phyloP scores from a whole-genome alignment of 129 eudicot genomes.

The Pittosporum tobira region DNA sequence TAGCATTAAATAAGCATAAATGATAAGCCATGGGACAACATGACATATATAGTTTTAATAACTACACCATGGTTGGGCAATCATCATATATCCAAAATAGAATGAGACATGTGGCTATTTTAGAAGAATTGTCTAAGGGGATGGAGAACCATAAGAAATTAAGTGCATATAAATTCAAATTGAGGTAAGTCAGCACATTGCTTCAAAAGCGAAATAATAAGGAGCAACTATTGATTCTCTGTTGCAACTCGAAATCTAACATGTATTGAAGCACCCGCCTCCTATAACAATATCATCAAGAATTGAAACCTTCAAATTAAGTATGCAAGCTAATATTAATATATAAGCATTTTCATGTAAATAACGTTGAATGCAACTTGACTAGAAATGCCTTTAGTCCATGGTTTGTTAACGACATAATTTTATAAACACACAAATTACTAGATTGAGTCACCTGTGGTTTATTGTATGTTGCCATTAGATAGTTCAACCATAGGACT shows the following conservation, averaged over 20 bases:
- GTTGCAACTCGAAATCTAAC: constrained; percentile 51
- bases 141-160: no score
- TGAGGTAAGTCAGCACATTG: not conserved
- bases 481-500: constrained; percentile 23
- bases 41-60: no score
- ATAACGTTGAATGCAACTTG: not conserved
- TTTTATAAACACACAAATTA: not conserved
- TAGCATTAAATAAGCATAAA: no score
- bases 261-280: constrained; percentile 42
- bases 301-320: constrained; percentile 6
- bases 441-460: constrained; percentile 3
- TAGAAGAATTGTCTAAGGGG: no score
- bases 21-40: no score
- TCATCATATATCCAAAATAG: no score
- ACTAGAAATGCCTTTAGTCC: not conserved
- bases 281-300: constrained; percentile 40
- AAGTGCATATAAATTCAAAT: no score
- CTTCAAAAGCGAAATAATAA: not conserved
- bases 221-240: constrained; percentile 33
- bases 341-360: not conserved
- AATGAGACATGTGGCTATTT: no score
- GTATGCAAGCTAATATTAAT: not conserved
- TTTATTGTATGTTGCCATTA: constrained; percentile 11
- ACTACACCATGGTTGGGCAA: no score
- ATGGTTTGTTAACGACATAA: no score